A percentile compares a stretch with the other conserved stretches of the same genome.
phyloP scores from a whole-genome alignment of 495 filamentous ascomycete genomes.

The Aspergillus egyptiacus region DNA sequence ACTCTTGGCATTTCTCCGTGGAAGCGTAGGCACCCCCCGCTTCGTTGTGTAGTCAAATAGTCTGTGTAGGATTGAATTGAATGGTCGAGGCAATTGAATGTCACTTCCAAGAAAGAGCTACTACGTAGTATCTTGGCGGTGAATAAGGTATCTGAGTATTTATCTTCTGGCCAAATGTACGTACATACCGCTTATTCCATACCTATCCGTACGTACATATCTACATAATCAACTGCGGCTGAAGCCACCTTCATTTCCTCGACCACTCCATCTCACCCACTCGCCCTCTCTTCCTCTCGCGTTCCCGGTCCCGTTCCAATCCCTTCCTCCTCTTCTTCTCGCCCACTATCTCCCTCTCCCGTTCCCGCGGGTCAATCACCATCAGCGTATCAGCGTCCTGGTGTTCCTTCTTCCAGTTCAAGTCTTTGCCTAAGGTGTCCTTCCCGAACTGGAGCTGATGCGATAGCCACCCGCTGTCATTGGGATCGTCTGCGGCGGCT shows the following conservation, averaged over 20 bases:
- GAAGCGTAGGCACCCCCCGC: no score
- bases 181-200: neutral
- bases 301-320: conserved; percentile 33
- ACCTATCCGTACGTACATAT: neutral
- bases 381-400: conserved; percentile 84
- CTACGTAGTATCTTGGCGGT: no score
- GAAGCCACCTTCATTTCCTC: no score
- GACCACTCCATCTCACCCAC: conserved; percentile 34
- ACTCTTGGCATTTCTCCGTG: no score
- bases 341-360: conserved; percentile 57
- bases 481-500: conserved; percentile 18
- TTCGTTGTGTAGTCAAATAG: no score
- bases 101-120: no score
- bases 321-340: conserved; percentile 15
- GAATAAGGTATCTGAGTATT: no score
- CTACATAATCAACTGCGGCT: no score
- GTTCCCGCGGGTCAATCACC: conserved; percentile 91
- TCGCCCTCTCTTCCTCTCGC: conserved; percentile 34
- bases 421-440: conserved; percentile 84
- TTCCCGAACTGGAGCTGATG: conserved; percentile 81
- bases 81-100: no score
- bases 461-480: conserved; percentile 51
- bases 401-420: conserved; percentile 82
- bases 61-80: no score
- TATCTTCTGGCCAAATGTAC: no score